These are phyloP conservation scores for Eustoma russellianum DNA, from an alignment of 257 asterid genomes.

Conservation along the genomic window DNA sequence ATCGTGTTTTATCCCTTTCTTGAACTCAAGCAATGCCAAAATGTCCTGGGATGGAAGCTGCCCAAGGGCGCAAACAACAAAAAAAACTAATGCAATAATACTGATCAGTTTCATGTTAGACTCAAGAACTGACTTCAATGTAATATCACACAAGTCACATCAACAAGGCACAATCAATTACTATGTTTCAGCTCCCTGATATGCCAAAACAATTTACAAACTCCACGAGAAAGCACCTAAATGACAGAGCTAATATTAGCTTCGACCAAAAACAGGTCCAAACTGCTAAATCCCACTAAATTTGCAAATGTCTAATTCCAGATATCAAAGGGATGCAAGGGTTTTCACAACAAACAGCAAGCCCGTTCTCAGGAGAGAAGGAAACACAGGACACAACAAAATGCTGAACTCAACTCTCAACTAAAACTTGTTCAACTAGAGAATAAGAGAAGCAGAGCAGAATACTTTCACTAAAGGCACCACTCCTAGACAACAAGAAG, in stretches of 20 bases:
- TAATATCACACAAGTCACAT: not conserved
- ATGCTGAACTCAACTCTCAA: not conserved
- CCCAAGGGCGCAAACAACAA: conserved; percentile 43
- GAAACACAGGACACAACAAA: not conserved
- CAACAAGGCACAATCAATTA: not conserved
- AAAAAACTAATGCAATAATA: conserved; percentile 37
- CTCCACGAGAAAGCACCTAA: not conserved
- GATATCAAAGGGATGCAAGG: not conserved
- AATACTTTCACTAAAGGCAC: not conserved
- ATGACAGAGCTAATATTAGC: not conserved
- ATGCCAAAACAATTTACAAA: not conserved
- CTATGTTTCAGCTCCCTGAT: not conserved
- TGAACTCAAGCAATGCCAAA: conserved; percentile 68
- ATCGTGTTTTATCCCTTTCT: conserved; percentile 88
- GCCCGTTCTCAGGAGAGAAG: no score
- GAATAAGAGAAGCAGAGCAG: conserved; percentile 4
- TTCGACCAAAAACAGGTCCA: not conserved
- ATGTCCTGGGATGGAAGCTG: conserved; percentile 97
- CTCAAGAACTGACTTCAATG: conserved; percentile 14
- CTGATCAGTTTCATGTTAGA: conserved; percentile 48
- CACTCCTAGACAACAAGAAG: not conserved
- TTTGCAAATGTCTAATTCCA: not conserved
- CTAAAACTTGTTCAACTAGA: not conserved
- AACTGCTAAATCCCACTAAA: not conserved
- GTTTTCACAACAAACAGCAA: not conserved